Evolutionary conservation across 2,329 filamentous ascomycete genomes (phyloP), one percentile per base, ranked within the genome.

Genomic region (Trichoderma gracile): DNA sequence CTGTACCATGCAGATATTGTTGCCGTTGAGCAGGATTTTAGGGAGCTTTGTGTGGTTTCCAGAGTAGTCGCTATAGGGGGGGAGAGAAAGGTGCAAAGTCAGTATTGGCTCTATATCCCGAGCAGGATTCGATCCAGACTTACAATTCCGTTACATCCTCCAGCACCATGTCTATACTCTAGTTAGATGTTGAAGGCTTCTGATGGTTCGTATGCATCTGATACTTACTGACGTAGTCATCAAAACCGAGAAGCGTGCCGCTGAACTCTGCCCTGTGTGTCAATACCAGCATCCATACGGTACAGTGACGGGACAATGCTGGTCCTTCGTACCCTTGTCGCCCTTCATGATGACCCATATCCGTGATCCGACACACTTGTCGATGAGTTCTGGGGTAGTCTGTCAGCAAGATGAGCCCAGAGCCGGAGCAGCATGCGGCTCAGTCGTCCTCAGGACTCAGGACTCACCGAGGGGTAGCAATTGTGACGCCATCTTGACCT

Each of bases 261-360:
- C 91, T 92, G 80, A 99, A 99, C 78, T 99, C 95, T 98, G 75
- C 50, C 64, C 33, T 38, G 49, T 33, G 54, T 68, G 58, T 69
- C 61, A 72, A 68, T n/a, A n/a, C n/a, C n/a, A n/a, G n/a, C 43
- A 10, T 14, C 12, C 33, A 14, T n/a, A 17, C 14, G 43, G 21
- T 45, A 19, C 25, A n/a, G n/a, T n/a, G 14, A 8, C 5, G 27
- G 42, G 12, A 19, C 14, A 33, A 17, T 43, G 17, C 23, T 15
- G 14, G 0, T 4, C 3, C 40, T 5, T 23, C 67, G 43, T 30
- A 96, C 95, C 95, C 83, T 97, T 98, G 76, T 98, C 95, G 70
- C 93, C 92, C 80, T 99, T 99, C 95, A 99, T 99, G 73, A 99
- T 88, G 68, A 99, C 93, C 93, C 94, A 97, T 78, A 99, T 98